Evolutionary conservation across 2,329 filamentous ascomycete genomes (phyloP).

Genomic region (Xylaria hypoxylon): DNA sequence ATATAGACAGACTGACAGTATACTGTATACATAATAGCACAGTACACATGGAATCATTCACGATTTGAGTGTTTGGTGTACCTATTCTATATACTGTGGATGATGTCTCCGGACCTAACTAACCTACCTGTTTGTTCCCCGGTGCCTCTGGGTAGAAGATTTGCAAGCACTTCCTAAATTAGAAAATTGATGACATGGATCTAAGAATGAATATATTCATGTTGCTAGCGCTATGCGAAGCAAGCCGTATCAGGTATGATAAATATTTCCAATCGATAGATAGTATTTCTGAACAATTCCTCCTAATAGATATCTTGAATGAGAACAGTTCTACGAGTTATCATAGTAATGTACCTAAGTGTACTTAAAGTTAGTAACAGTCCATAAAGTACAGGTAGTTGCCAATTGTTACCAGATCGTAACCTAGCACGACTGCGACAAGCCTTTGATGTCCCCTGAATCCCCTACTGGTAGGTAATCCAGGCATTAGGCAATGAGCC

Average conservation of each 20-base stretch:
- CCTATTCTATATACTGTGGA: not conserved
- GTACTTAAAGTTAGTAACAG: too few relatives aligned
- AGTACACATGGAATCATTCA: not conserved
- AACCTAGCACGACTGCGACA: too few relatives aligned
- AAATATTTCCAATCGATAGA: not conserved
- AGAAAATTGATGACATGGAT: not conserved
- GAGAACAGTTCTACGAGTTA: too few relatives aligned
- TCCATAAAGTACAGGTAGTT: too few relatives aligned
- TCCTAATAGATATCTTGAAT: too few relatives aligned
- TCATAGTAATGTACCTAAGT: too few relatives aligned
- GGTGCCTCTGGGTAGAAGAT: not conserved
- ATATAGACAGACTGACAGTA: too few relatives aligned
- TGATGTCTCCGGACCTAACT: not conserved
- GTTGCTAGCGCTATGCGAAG: too few relatives aligned
- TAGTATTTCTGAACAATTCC: not conserved
- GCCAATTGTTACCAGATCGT: too few relatives aligned
- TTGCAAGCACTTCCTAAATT: not conserved
- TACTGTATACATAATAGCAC: not conserved
- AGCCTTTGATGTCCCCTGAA: slow-evolving; percentile 16
- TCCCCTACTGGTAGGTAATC: not conserved
- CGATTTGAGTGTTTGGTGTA: not conserved
- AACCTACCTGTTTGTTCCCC: not conserved
- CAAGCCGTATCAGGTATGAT: not conserved
- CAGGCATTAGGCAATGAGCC: slow-evolving; percentile 15
- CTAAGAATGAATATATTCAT: not conserved